Percentiles rank a stretch among this genome's conserved stretches.
phyloP scores from a whole-genome alignment of 2,329 filamentous ascomycete species.

The Nothomitra cinnamomea region DNA sequence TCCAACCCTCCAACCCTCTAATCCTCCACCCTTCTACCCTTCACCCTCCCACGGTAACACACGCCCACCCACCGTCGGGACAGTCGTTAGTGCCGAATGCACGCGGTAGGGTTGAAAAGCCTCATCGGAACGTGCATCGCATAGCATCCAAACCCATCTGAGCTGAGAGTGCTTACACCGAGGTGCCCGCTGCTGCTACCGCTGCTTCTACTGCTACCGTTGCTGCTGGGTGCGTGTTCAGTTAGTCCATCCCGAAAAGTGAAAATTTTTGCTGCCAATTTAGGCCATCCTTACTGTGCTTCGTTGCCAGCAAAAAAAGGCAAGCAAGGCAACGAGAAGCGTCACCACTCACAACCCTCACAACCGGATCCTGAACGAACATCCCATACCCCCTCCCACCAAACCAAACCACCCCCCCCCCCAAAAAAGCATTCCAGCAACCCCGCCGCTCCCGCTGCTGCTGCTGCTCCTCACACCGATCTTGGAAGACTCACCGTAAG shows the following conservation, averaged over 20 bases:
- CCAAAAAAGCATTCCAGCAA: no score
- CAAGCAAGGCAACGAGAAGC: background rate
- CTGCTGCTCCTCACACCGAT: background rate
- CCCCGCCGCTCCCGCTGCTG: background rate
- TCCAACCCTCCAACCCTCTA: background rate
- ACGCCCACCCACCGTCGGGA: background rate
- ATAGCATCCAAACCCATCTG: constrained; percentile 1
- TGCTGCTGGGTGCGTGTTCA: background rate
- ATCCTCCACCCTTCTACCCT: background rate
- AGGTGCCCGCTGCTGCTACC: no score
- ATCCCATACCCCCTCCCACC: no score
- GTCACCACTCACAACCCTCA: background rate
- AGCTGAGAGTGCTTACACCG: background rate
- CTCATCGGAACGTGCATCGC: constrained; percentile 4
- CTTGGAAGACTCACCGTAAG: background rate
- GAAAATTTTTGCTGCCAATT: background rate
- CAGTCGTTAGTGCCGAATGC: background rate
- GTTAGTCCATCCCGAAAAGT: background rate
- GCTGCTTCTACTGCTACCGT: no score
- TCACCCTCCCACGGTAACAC: background rate
- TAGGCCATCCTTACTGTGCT: background rate
- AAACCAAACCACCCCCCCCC: no score
- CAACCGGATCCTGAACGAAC: background rate
- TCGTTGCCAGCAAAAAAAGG: background rate
- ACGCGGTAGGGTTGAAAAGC: constrained; percentile 4